These are phyloP conservation scores for Leccinum fuscescens DNA, from an alignment of 1,284 basidiomycete species.

Conservation along the genomic window DNA sequence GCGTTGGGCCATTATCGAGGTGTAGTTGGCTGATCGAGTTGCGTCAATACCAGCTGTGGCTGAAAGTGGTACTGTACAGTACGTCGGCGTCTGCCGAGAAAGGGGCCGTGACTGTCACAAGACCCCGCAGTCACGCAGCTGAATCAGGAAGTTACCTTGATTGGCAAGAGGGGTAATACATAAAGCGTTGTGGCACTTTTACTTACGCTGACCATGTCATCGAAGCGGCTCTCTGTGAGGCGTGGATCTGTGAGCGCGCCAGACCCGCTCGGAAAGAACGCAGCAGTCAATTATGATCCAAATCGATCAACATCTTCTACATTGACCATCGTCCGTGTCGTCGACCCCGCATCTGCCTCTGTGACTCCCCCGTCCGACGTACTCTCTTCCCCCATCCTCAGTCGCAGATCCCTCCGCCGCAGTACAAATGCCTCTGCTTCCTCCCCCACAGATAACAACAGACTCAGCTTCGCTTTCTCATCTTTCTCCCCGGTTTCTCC, in stretches of 20 bases:
- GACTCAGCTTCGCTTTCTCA: conserved; percentile 66
- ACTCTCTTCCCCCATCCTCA: neutral
- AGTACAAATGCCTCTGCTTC: conserved; percentile 29
- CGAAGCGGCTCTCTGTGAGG: conserved; percentile 50
- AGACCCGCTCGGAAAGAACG: conserved; percentile 62
- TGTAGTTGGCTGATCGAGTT: conserved; percentile 1
- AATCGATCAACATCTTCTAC: conserved; percentile 56
- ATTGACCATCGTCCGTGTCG: conserved; percentile 71
- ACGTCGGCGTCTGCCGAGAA: conserved; percentile 18
- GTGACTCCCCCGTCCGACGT: neutral
- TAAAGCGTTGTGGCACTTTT: conserved; percentile 2
- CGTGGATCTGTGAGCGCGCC: conserved; percentile 64
- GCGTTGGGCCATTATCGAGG: conserved; percentile 87
- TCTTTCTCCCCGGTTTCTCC: conserved; percentile 46
- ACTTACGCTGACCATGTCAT: conserved; percentile 16
- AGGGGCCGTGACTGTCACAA: neutral
- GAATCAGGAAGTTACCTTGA: conserved; percentile 9
- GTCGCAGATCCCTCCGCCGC: conserved; percentile 24
- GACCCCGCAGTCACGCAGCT: neutral
- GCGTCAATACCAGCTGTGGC: conserved; percentile 16
- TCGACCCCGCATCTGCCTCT: conserved; percentile 23
- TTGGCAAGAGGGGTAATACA: neutral
- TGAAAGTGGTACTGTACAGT: conserved; percentile 24
- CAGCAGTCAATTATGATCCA: conserved; percentile 50
- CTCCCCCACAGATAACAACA: conserved; percentile 33